Percentiles rank a stretch among this genome's conserved stretches.
phyloP scores from a whole-genome alignment of 805 yeast species.

The Clavispora phyllophila region DNA sequence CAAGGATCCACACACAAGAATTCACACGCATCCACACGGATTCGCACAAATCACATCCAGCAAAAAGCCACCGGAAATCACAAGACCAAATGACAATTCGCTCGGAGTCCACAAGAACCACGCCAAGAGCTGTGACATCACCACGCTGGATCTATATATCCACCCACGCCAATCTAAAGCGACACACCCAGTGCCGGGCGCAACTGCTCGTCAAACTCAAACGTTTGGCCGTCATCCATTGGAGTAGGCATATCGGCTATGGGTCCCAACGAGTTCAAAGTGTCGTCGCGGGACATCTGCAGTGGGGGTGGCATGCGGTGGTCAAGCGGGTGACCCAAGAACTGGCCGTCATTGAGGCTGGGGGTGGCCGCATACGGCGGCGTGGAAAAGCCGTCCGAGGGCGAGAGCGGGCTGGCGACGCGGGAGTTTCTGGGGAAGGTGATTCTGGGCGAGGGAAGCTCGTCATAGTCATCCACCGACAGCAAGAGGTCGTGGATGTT shows the following conservation, averaged over 20 bases:
- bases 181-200: not conserved
- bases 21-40: no score
- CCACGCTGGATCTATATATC: no score
- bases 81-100: no score
- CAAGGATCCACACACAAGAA: no score
- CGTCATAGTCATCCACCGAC: conserved; percentile 14
- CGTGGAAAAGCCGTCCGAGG: not conserved
- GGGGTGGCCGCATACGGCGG: not conserved
- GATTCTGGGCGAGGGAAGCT: not conserved
- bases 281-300: not conserved
- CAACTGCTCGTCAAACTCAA: not conserved
- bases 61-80: no score
- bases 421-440: not conserved
- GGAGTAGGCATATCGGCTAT: conserved; percentile 25
- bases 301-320: not conserved
- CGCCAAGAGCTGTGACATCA: no score
- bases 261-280: conserved; percentile 14
- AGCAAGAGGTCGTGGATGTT: conserved; percentile 30
- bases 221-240: conserved; percentile 13
- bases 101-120: no score
- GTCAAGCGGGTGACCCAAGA: not conserved
- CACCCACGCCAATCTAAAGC: no score
- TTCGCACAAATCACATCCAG: no score
- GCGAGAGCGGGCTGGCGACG: not conserved
- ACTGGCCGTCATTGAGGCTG: not conserved